These are phyloP conservation scores for Solanum habrochaites DNA, from an alignment of 257 asterid genomes.

Conservation along the genomic window DNA sequence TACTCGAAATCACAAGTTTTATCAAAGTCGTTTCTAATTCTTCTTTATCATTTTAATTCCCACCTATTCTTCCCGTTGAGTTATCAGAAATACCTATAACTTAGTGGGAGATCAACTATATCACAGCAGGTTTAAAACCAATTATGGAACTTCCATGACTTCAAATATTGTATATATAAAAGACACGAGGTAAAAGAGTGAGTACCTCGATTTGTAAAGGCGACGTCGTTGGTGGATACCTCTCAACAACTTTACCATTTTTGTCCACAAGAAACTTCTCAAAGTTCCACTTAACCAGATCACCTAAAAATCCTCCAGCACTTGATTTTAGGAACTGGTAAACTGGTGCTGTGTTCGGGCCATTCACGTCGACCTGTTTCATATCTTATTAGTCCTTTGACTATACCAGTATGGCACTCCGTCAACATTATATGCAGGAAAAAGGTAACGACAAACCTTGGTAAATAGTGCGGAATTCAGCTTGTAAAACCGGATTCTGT, in stretches of 20 bases:
- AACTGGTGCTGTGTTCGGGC: conserved; percentile 87
- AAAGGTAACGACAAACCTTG: conserved; percentile 41
- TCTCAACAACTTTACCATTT: conserved; percentile 75
- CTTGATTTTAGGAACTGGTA: conserved; percentile 74
- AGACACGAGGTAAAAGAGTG: neutral
- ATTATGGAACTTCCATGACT: neutral
- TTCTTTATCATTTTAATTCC: neutral
- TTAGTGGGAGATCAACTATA: neutral
- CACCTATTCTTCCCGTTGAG: neutral
- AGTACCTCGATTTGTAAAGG: conserved; percentile 88
- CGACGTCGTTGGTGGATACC: conserved; percentile 85
- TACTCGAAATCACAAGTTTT: neutral
- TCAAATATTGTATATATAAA: neutral
- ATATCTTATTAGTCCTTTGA: conserved; percentile 2
- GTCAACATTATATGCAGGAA: neutral
- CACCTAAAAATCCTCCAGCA: conserved; percentile 82
- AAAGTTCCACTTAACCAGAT: conserved; percentile 85
- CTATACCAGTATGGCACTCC: neutral
- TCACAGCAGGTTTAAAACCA: neutral
- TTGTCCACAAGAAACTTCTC: conserved; percentile 94
- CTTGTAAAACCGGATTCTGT: conserved; percentile 76
- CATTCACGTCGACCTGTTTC: conserved; percentile 85
- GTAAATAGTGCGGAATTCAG: conserved; percentile 89
- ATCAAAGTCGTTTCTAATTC: neutral
- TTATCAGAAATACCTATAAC: neutral